Evolutionary conservation across 1,284 basidiomycete species (phyloP).

Genomic region (Earliella scabrosa): DNA sequence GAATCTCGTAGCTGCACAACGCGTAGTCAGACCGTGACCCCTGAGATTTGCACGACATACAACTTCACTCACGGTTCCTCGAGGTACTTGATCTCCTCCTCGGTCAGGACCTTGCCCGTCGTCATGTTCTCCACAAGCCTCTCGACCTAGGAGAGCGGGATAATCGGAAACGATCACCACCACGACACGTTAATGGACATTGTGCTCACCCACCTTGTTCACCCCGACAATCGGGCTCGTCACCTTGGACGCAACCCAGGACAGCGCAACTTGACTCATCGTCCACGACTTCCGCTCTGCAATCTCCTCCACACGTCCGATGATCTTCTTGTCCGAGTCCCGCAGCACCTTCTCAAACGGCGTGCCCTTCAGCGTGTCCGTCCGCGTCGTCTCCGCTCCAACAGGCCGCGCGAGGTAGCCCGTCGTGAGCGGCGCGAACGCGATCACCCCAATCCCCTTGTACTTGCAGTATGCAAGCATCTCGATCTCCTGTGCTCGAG

Average conservation of each 20-base stretch:
- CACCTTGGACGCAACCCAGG: constrained; percentile 43
- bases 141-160: too few relatives aligned
- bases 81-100: constrained; percentile 28
- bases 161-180: background rate
- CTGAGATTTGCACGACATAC: too few relatives aligned
- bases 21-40: too few relatives aligned
- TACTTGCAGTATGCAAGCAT: constrained; percentile 51
- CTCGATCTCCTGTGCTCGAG: constrained; percentile 44
- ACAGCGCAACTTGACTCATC: constrained; percentile 49
- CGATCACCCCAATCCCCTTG: constrained; percentile 50
- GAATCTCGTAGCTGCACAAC: too few relatives aligned
- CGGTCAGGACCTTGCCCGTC: constrained; percentile 18
- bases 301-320: constrained; percentile 45
- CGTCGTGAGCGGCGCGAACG: constrained; percentile 43
- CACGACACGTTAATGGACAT: background rate
- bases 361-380: constrained; percentile 30
- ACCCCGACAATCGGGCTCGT: constrained; percentile 45
- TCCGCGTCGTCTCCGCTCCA: constrained; percentile 33
- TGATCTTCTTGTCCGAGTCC: constrained; percentile 40
- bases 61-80: too few relatives aligned
- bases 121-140: constrained; percentile 15
- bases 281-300: constrained; percentile 40
- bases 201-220: constrained; percentile 27
- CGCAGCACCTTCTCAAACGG: constrained; percentile 31
- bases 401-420: constrained; percentile 46